Evolutionary conservation across 345 rosid genomes (phyloP).

Genomic region (Combretum micranthum): DNA sequence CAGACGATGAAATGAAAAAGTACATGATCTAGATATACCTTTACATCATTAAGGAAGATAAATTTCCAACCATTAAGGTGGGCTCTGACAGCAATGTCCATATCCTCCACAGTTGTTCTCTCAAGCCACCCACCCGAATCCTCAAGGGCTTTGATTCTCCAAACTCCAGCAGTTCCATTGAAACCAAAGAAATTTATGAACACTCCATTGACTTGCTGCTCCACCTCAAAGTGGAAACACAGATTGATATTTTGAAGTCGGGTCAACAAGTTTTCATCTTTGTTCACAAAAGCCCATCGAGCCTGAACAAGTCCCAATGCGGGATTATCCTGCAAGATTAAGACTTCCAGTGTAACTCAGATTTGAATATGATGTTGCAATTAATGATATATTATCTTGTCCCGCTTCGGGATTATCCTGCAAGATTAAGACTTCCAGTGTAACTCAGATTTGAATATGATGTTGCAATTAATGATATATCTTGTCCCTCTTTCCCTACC

Average conservation of each 20-base stretch:
- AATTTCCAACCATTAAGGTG: slow-evolving; percentile 90
- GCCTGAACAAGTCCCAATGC: slow-evolving; percentile 75
- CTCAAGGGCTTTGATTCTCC: slow-evolving; percentile 85
- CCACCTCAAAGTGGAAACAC: slow-evolving; percentile 81
- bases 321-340: slow-evolving; percentile 46
- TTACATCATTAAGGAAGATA: slow-evolving; percentile 70
- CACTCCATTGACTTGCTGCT: slow-evolving; percentile 72
- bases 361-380: neutral
- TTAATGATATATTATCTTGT: neutral
- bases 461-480: neutral
- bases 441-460: neutral
- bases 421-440: slow-evolving; percentile 5
- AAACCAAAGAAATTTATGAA: slow-evolving; percentile 85
- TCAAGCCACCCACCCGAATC: slow-evolving; percentile 94
- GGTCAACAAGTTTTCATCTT: slow-evolving; percentile 75
- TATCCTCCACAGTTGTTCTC: slow-evolving; percentile 79
- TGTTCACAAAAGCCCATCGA: slow-evolving; percentile 79
- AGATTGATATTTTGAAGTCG: slow-evolving; percentile 81
- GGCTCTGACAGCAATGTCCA: slow-evolving; percentile 88
- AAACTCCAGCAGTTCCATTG: slow-evolving; percentile 87
- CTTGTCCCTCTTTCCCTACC: slow-evolving; percentile 25
- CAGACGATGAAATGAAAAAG: neutral
- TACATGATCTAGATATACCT: slow-evolving; percentile 30
- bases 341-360: too few relatives aligned
- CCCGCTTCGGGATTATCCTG: slow-evolving; percentile 66